phyloP scores from a whole-genome alignment of 805 yeast species.

The Lachancea dasiensis region DNA sequence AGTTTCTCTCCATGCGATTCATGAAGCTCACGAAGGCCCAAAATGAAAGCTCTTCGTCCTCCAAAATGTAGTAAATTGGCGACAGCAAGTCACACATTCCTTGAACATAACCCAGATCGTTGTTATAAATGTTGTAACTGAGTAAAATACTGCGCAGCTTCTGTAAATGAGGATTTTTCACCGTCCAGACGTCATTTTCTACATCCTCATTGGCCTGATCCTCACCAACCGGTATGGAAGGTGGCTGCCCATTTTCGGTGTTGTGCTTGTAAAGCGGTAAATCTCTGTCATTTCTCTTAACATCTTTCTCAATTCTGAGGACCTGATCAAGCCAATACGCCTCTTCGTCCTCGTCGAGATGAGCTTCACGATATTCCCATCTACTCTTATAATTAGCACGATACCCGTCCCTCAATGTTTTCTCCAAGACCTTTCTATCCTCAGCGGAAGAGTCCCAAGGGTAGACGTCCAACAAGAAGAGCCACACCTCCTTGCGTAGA shows the following conservation, averaged over 20 bases:
- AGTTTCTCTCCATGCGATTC: constrained; percentile 94
- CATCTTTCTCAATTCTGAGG: constrained; percentile 86
- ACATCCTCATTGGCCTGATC: constrained; percentile 29
- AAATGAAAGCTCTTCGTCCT: constrained; percentile 75
- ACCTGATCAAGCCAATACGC: constrained; percentile 87
- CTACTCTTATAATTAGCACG: constrained; percentile 53
- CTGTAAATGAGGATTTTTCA: constrained; percentile 70
- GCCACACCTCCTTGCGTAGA: constrained; percentile 75
- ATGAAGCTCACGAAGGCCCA: constrained; percentile 85
- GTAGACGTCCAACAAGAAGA: constrained; percentile 71
- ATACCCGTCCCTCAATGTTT: constrained; percentile 55
- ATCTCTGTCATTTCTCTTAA: constrained; percentile 83
- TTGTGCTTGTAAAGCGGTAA: constrained; percentile 51
- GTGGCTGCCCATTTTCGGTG: constrained; percentile 36
- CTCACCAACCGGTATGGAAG: constrained; percentile 32
- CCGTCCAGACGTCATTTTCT: constrained; percentile 50
- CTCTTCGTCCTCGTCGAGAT: constrained; percentile 36
- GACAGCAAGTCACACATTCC: constrained; percentile 95
- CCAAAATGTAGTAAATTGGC: constrained; percentile 61
- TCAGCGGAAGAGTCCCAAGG: constrained; percentile 80
- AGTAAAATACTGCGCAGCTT: constrained; percentile 70
- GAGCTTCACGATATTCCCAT: constrained; percentile 51
- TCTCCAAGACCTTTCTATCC: constrained; percentile 56
- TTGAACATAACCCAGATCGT: constrained; percentile 88
- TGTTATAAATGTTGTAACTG: constrained; percentile 80